Evolutionary conservation across 2,329 filamentous ascomycete species (phyloP).

Genomic region (Microdochium bolleyi): DNA sequence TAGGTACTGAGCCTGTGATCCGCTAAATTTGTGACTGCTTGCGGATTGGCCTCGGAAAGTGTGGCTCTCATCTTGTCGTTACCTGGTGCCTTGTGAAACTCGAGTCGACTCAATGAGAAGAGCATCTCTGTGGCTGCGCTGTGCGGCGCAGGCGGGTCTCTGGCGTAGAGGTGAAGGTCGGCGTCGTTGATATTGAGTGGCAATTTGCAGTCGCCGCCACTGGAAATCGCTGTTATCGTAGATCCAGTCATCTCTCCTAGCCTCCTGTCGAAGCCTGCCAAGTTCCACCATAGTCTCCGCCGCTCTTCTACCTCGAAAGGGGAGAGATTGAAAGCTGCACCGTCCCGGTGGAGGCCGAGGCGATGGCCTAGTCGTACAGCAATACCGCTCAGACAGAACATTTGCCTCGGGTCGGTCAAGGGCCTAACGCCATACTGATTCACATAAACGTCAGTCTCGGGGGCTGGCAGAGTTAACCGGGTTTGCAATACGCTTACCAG

Average conservation of each 20-base stretch:
- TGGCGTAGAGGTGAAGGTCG: slow-evolving; percentile 49
- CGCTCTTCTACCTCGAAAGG: slow-evolving; percentile 62
- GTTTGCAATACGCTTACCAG: slow-evolving; percentile 38
- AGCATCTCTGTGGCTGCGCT: slow-evolving; percentile 50
- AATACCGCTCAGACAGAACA: slow-evolving; percentile 55
- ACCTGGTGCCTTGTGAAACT: slow-evolving; percentile 46
- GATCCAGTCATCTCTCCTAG: slow-evolving; percentile 59
- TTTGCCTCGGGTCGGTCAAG: slow-evolving; percentile 50
- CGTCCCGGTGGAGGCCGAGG: slow-evolving; percentile 61
- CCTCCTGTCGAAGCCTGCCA: slow-evolving; percentile 61
- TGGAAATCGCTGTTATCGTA: slow-evolving; percentile 47
- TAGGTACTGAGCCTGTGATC: slow-evolving; percentile 41
- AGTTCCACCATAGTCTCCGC: slow-evolving; percentile 66
- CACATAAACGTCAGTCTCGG: slow-evolving; percentile 14
- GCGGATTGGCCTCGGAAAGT: slow-evolving; percentile 23
- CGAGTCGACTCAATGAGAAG: slow-evolving; percentile 48
- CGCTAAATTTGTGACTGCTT: slow-evolving; percentile 37
- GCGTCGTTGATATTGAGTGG: slow-evolving; percentile 56
- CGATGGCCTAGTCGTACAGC: slow-evolving; percentile 60
- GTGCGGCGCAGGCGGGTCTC: slow-evolving; percentile 40
- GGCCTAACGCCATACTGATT: slow-evolving; percentile 46
- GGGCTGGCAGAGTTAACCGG: not conserved
- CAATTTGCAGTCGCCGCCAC: slow-evolving; percentile 43
- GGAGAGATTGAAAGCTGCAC: slow-evolving; percentile 37
- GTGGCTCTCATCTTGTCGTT: slow-evolving; percentile 32